Base-by-base conservation (phyloP, 2,329 filamentous ascomycete genomes). In the Aureobasidium subglaciale region DNA sequence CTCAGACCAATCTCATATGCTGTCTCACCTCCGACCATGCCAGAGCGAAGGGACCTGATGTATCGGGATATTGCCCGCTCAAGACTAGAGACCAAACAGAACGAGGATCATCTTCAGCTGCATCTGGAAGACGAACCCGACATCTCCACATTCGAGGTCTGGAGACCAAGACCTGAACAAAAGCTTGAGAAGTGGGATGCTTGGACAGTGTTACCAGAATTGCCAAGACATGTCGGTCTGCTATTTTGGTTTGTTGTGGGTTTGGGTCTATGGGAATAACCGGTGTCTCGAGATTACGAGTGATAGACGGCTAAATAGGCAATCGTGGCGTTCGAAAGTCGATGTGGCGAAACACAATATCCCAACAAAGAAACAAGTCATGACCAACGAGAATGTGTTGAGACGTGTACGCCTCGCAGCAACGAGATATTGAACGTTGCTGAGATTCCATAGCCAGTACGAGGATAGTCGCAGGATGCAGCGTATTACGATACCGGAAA, bases 21-120 rank as follows among this genome's bases (percentile, higher is more conserved):
- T 22, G 77, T 85, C 54, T 78, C 78, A 59, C 83, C 83, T 0
- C 83, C 83, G 0, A 68, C 63, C 2, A 76, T 82, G 70, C 79
- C 81, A 0, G 77, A 82, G 27, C 75, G 82, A 15, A 76, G 83
- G 63, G 74, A 81, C 3, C 67, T 85, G 15, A 69, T 85, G 45
- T 68, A 72, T 2, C 73, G 81, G 6, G 81, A 84, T 61, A 73
- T 80, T 11, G 77, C 77, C 3, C 73, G 78, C 58, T 78, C 79
- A 11, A 42, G 40, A 38, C 40, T 30, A 25, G 24, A 55, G 10
- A 22, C 9, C 10, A 55, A 43, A 18, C 15, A 20, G n/a, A 35
- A 45, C 10, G 30, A 55, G 7, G 30, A 55, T 6, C 32, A 38
- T 34, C 49, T 41, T 20, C 49, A 53, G 18, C 4, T 52, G 15